Evolutionary conservation across 1,284 basidiomycete genomes (phyloP), one percentile per base, ranked within the genome.

Genomic region (Meira miltonrushii): DNA sequence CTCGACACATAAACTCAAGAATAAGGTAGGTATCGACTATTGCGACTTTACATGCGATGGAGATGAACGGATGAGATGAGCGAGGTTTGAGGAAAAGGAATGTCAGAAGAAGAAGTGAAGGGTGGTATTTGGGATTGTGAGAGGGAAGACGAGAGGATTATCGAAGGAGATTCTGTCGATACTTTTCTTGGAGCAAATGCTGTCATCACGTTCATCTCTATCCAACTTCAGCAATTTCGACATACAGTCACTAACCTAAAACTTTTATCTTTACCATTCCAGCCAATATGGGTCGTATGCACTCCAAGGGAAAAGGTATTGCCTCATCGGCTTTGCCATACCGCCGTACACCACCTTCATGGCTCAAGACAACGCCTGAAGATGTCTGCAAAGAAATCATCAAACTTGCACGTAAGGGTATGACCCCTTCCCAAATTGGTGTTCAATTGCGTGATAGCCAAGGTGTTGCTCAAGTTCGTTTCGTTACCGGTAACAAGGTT

Each of bases 401-500:
- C 84, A 97, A 97, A 84, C 87, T 96, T 77, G 94, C 94, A 62
- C 88, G 91, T 81, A 94, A 95, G 85, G 94, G 94, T 84, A 85
- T 95, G 71, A 93, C 92, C 56, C 94, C 94, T 58, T 97, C 93
- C 55, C 92, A 96, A 82, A 96, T 97, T 80, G 94, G 94, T 86
- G 92, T 96, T 71, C 87, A 88, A 80, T 89, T 98, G 79, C 90
- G 94, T 82, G 94, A 97, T 85, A 92, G 90, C 78, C 90, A 97
- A 81, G 94, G 94, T 78, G 88, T 97, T 77, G 92, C 94, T 80
- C 82, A 85, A 80, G 93, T 97, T 81, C 92, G 92, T 78, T 92
- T 90, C 82, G 89, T 97, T 79, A 97, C 94, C 64, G 94, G 93
- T 80, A 96, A 95, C 89, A 97, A 97, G 86, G 94, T 98, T 79